A percentile compares a stretch with the other conserved stretches of the same genome.
These are phyloP conservation scores for Neocatenulostroma microsporum DNA, from an alignment of 2,329 filamentous ascomycete genomes.

Conservation along the genomic window DNA sequence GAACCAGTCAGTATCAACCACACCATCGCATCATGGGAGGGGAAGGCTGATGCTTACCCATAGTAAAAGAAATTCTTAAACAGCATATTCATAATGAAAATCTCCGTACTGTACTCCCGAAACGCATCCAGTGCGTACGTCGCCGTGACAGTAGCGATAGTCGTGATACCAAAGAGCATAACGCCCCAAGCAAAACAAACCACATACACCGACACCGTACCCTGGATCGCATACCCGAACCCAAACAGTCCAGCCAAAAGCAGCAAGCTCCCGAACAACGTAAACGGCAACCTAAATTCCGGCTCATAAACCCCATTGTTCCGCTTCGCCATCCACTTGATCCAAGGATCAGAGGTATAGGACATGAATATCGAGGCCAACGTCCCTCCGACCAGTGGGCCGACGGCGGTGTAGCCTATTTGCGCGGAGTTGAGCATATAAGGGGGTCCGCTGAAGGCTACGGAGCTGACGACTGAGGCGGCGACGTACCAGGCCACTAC, in stretches of 20 bases:
- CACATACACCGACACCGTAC: too few relatives aligned
- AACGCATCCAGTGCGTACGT: slow-evolving; percentile 24
- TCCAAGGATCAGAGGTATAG: slow-evolving; percentile 63
- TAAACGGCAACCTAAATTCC: slow-evolving; percentile 80
- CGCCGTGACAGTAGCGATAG: slow-evolving; percentile 21
- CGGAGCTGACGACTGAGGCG: slow-evolving; percentile 74
- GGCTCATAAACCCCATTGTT: slow-evolving; percentile 85
- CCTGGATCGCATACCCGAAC: too few relatives aligned
- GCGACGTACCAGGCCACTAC: slow-evolving; percentile 96
- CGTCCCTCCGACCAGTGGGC: slow-evolving; percentile 76
- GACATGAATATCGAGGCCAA: slow-evolving; percentile 71
- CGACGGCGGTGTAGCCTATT: slow-evolving; percentile 80
- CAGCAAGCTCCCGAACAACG: slow-evolving; percentile 67
- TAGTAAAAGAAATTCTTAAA: too few relatives aligned
- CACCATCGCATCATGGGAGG: too few relatives aligned
- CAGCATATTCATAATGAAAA: slow-evolving; percentile 27
- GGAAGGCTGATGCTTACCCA: too few relatives aligned
- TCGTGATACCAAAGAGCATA: slow-evolving; percentile 23
- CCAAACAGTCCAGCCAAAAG: slow-evolving; percentile 79
- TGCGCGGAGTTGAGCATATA: slow-evolving; percentile 74
- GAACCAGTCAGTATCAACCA: too few relatives aligned
- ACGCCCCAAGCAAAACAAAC: too few relatives aligned
- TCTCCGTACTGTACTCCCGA: slow-evolving; percentile 22
- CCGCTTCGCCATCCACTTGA: slow-evolving; percentile 58
- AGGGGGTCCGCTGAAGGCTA: slow-evolving; percentile 71